Base-by-base conservation (phyloP, 345 rosid species). In the Raphanus sativus region DNA sequence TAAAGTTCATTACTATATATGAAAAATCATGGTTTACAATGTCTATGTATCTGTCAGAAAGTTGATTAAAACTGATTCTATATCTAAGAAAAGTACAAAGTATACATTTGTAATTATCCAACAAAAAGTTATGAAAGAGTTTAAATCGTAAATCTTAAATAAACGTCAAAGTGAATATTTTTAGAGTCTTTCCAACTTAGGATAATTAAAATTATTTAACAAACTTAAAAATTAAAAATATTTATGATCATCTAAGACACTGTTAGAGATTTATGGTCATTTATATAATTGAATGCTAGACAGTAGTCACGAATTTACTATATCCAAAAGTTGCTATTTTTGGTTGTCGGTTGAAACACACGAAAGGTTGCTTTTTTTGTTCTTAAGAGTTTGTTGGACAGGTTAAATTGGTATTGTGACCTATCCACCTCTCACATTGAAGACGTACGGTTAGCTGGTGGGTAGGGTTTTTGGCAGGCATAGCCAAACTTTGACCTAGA, bases 391-490 rank as follows among this genome's bases (percentile, higher is more conserved):
- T 55, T 71, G 64, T 65, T 54, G 25, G 68, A 71, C 67, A 77
- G 15, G 77, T 42, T 58, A 65, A 71, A 64, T 65, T 40, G 10
- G 62, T 70, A 72, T 70, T 63, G 70, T 26, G 24, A 77, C 70
- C 75, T 70, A 77, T 62, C 58, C 28, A 63, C 59, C 66, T 70
- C 61, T 42, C 77, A 66, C 77, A 66, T 48, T 72, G 69, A 67
- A 77, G 65, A 72, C 81, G 77, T 59, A 78, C 73, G 69, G 73
- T 72, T 77, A 62, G 77, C 66, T 77, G 81, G 73, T 78, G 73
- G 73, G 64, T 78, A 78, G 81, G 73, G 68, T 66, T 72, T 72
- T 71, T 76, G 75, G 65, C 75, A 77, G 75, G 75, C 58, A 70
- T 62, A n/a, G 6, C 71, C 71, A 77, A 63, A 70, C 59, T 64